Evolutionary conservation across 2,329 filamentous ascomycete species (phyloP).

Genomic region (Xylariales sp.): DNA sequence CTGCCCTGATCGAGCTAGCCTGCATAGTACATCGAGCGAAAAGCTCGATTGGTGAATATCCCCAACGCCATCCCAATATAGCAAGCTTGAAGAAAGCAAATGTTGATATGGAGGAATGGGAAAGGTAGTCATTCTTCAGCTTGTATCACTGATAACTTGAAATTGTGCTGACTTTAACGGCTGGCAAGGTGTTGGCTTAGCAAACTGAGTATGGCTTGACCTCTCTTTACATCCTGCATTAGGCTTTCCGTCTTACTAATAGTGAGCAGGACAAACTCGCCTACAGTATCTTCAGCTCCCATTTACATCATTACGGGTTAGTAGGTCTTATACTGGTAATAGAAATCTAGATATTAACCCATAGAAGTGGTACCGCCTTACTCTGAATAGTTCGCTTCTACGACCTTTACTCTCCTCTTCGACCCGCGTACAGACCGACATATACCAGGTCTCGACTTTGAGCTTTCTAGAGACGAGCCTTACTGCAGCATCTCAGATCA

Average conservation of each 20-base stretch:
- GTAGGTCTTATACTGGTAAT: background rate
- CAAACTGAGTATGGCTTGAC: background rate
- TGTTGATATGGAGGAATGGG: slow-evolving; percentile 5
- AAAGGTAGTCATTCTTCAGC: background rate
- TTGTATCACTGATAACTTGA: too few relatives aligned
- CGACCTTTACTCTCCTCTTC: slow-evolving; percentile 3
- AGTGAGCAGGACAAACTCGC: background rate
- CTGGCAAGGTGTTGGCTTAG: slow-evolving; percentile 1
- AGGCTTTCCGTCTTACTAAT: background rate
- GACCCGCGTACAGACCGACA: slow-evolving; percentile 1
- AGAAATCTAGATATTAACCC: background rate
- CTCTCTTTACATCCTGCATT: too few relatives aligned
- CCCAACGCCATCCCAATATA: background rate
- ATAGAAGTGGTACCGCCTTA: slow-evolving; percentile 5
- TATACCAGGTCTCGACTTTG: slow-evolving; percentile 1
- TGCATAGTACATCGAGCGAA: slow-evolving; percentile 3
- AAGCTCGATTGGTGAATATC: background rate
- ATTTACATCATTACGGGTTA: slow-evolving; percentile 5
- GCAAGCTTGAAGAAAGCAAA: slow-evolving; percentile 3
- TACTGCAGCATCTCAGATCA: slow-evolving; percentile 3
- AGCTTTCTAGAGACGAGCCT: slow-evolving; percentile 2
- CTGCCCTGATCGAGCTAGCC: slow-evolving; percentile 1
- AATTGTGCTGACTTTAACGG: background rate
- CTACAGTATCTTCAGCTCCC: slow-evolving; percentile 3
- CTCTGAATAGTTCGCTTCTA: slow-evolving; percentile 1